Evolutionary conservation across 1,284 basidiomycete genomes (phyloP).

Genomic region (Leccinum solheimii): DNA sequence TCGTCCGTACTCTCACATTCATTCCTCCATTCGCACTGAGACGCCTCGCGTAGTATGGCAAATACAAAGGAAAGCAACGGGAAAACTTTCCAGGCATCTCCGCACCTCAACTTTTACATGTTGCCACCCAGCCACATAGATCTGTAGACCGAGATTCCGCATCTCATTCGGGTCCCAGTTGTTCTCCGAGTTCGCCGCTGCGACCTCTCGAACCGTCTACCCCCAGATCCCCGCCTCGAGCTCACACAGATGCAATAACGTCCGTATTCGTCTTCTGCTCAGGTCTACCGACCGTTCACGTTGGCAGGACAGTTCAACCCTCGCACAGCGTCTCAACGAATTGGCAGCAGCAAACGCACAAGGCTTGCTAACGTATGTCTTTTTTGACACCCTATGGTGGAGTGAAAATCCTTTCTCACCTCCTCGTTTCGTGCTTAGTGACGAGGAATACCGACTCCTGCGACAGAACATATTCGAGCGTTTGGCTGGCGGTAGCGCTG

Average conservation of each 20-base stretch:
- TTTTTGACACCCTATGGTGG: not conserved
- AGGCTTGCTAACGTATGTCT: constrained; percentile 68
- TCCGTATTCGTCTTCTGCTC: constrained; percentile 40
- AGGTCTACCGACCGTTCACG: constrained; percentile 18
- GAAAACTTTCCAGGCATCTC: constrained; percentile 36
- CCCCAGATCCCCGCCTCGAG: constrained; percentile 32
- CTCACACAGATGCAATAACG: constrained; percentile 65
- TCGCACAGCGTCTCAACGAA: constrained; percentile 76
- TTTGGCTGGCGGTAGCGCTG: constrained; percentile 53
- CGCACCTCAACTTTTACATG: constrained; percentile 27
- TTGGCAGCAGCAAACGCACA: constrained; percentile 75
- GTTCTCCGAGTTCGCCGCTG: constrained; percentile 20
- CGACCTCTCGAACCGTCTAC: constrained; percentile 27
- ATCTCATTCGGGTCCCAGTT: constrained; percentile 7
- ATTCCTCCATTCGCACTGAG: constrained; percentile 16
- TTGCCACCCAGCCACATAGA: constrained; percentile 22
- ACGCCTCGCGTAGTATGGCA: constrained; percentile 55
- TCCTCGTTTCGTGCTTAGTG: constrained; percentile 42
- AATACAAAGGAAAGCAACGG: constrained; percentile 61
- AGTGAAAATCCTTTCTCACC: constrained; percentile 9
- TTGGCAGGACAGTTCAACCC: constrained; percentile 51
- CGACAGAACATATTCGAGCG: constrained; percentile 52
- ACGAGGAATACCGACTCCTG: constrained; percentile 50
- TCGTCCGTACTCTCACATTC: constrained; percentile 50
- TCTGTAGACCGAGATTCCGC: constrained; percentile 20